These are phyloP conservation scores for Amauroascus verrucosus DNA, from an alignment of 2,329 filamentous ascomycete genomes.

Conservation along the genomic window DNA sequence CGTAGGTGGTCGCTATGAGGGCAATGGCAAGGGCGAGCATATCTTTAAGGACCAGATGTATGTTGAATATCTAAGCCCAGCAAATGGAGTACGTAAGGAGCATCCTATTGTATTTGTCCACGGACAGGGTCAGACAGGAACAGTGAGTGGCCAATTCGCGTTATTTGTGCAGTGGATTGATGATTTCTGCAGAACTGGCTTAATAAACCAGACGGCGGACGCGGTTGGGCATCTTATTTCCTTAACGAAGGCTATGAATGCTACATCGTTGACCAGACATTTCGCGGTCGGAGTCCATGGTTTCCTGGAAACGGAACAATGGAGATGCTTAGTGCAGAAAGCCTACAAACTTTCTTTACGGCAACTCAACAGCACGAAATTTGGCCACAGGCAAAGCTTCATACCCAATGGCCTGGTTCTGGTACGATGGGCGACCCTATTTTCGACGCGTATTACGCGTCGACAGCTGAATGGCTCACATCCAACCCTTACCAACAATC, in stretches of 20 bases:
- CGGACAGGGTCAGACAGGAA: slow-evolving; percentile 20
- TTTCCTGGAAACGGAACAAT: slow-evolving; percentile 14
- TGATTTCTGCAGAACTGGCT: slow-evolving; percentile 26
- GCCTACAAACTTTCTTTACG: slow-evolving; percentile 21
- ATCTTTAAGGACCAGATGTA: slow-evolving; percentile 21
- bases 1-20: slow-evolving; percentile 18
- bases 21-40: slow-evolving; percentile 19
- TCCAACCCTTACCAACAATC: slow-evolving; percentile 24
- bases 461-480: slow-evolving; percentile 32
- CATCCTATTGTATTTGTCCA: slow-evolving; percentile 21
- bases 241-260: slow-evolving; percentile 34
- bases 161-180: background rate
- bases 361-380: slow-evolving; percentile 12
- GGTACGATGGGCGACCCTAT: slow-evolving; percentile 25
- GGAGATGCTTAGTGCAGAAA: slow-evolving; percentile 11
- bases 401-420: slow-evolving; percentile 34
- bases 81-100: slow-evolving; percentile 7
- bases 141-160: slow-evolving; percentile 14
- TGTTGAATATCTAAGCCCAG: slow-evolving; percentile 21
- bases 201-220: slow-evolving; percentile 37
- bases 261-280: slow-evolving; percentile 33
- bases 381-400: slow-evolving; percentile 30
- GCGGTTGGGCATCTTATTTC: slow-evolving; percentile 39
- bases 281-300: slow-evolving; percentile 23
- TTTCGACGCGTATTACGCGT: slow-evolving; percentile 25